Conservation (phyloP, 2,329 filamentous ascomycete genomes). For the Dactylella cylindrospora region DNA sequence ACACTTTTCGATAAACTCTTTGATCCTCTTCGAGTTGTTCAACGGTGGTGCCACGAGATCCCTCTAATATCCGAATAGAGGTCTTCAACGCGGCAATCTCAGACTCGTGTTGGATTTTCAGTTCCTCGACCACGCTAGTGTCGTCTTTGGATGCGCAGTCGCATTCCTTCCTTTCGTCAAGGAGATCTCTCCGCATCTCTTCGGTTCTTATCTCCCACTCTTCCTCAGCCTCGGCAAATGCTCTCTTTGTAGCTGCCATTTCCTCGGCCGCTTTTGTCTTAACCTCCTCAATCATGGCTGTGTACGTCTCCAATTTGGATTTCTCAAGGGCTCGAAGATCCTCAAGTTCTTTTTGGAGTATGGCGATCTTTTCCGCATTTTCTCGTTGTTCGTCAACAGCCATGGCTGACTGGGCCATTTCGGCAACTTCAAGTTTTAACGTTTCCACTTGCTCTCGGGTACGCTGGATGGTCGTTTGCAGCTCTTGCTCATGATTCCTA, state of each 20-base stretch:
- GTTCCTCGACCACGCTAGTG: slow-evolving; percentile 12
- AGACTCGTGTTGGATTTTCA: slow-evolving; percentile 24
- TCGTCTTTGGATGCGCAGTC: slow-evolving; percentile 18
- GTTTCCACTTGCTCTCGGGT: slow-evolving; percentile 14
- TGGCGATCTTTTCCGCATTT: slow-evolving; percentile 10
- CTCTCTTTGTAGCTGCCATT: slow-evolving; percentile 10
- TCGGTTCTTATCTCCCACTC: slow-evolving; percentile 35
- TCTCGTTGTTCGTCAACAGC: slow-evolving; percentile 6
- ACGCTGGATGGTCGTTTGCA: slow-evolving; percentile 1
- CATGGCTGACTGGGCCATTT: background rate
- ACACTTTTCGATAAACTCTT: slow-evolving; percentile 35
- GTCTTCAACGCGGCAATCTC: slow-evolving; percentile 24
- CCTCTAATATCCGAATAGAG: slow-evolving; percentile 34
- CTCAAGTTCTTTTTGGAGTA: slow-evolving; percentile 14
- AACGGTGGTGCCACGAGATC: slow-evolving; percentile 30
- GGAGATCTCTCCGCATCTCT: slow-evolving; percentile 27
- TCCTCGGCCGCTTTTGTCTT: slow-evolving; percentile 28
- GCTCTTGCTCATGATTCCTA: slow-evolving; percentile 7
- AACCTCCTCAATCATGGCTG: slow-evolving; percentile 15
- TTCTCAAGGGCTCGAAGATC: slow-evolving; percentile 16
- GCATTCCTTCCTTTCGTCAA: slow-evolving; percentile 19
- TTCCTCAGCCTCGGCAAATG: slow-evolving; percentile 26
- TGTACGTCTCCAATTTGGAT: slow-evolving; percentile 4
- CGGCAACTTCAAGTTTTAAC: slow-evolving; percentile 10
- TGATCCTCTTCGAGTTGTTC: slow-evolving; percentile 41